phyloP scores from a whole-genome alignment of 164 flowering plant genomes.

The Brasenia schreberi region DNA sequence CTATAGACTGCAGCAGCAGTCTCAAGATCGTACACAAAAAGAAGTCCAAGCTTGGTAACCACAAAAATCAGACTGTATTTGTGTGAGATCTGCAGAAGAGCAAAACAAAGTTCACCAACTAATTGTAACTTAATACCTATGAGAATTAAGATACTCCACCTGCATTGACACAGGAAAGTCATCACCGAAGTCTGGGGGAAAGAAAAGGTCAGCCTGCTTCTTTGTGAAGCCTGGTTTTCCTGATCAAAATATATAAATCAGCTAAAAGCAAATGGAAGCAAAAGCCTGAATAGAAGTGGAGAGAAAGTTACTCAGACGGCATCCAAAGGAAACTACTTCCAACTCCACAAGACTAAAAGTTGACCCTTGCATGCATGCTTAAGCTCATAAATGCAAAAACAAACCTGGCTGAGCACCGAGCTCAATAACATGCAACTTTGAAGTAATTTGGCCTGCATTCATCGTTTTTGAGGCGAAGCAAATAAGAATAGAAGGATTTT shows the following conservation, averaged over 20 bases:
- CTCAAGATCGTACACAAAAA: conserved; percentile 95
- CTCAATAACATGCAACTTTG: conserved; percentile 96
- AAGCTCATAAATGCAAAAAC: background rate
- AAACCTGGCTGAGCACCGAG: conserved; percentile 98
- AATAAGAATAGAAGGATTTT: conserved; percentile 69
- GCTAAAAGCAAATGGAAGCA: background rate
- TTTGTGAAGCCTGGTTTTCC: conserved; percentile 89
- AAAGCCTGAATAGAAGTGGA: no score
- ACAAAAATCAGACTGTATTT: conserved; percentile 80
- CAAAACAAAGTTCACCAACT: background rate
- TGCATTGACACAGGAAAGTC: conserved; percentile 99
- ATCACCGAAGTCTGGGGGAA: conserved; percentile 98
- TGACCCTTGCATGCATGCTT: no score
- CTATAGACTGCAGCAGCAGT: conserved; percentile 93
- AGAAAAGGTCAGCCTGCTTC: conserved; percentile 97
- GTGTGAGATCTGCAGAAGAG: conserved; percentile 65
- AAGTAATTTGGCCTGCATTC: conserved; percentile 87
- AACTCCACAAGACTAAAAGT: no score
- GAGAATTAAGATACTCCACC: conserved; percentile 25
- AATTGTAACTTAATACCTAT: background rate
- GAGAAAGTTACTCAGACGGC: no score
- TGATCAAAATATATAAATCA: conserved; percentile 13
- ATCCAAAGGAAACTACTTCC: no score
- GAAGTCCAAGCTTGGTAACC: conserved; percentile 94
- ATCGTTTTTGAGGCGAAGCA: conserved; percentile 74